Evolutionary conservation across 345 rosid genomes (phyloP), one percentile per base, ranked within the genome.

Genomic region (Gossypioides kirkii): DNA sequence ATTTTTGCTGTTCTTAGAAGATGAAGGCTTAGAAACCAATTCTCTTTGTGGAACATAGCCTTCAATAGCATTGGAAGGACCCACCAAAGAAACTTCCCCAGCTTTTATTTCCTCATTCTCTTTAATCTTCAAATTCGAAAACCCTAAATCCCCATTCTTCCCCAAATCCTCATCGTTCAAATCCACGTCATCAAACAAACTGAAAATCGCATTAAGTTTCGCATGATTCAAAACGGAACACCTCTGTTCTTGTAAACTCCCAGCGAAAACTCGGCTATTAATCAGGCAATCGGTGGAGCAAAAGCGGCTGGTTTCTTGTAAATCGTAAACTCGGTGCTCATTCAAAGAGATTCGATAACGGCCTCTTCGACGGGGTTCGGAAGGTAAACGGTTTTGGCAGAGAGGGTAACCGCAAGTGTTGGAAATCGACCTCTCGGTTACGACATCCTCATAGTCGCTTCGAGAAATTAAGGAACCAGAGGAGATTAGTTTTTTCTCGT

Each of bases 1-100:
- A 70, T 54, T 74, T 54, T 79, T 78, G 25, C n/a, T 53, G 71
- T 56, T 70, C 20, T 58, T 56, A 13, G 69, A 56, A 28, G 36
- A 59, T 17, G 75, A 70, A 60, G 79, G 61, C 28, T 76, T 79
- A 54, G 69, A 56, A 66, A 65, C 73, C 32, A 76, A 69, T 26
- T 83, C 80, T 60, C 72, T 72, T 4, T 74, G 78, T 3, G 97
- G 98, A 77, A 91, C 89, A 81, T 92, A 90, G 68, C 99, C 99
- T 82, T 94, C 97, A 74, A 94, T 86, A 25, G 98, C 94, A 83
- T 61, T 61, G 22, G 94, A 87, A 45, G 94, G 88, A 71, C 97
- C 97, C 73, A 75, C 87, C 56, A 75, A 50, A 47, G 80, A 42
- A 55, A 77, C 76, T 28, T 81, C 87, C 71, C 81, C 89, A 10